These are phyloP conservation scores for Leccinum barrowsii DNA, from an alignment of 768 basidiomycete species.

Conservation along the genomic window DNA sequence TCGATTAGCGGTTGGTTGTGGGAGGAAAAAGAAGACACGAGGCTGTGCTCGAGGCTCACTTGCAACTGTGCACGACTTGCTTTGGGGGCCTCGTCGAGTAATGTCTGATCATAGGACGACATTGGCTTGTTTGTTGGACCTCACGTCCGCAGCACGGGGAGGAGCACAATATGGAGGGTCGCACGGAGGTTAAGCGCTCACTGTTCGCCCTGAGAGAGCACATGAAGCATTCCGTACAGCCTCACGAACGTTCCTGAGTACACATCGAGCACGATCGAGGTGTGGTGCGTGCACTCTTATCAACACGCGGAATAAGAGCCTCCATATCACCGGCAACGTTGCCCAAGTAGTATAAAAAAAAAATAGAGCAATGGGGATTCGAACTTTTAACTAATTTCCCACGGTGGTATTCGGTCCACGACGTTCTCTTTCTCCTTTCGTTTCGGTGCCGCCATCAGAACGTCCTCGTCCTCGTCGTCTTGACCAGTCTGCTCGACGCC, in stretches of 20 bases:
- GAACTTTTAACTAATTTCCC: conserved; percentile 8
- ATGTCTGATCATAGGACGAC: conserved; percentile 38
- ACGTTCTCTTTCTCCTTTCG: neutral
- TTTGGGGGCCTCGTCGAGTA: conserved; percentile 38
- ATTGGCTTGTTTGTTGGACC: conserved; percentile 7
- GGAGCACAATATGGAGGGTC: neutral
- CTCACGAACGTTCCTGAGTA: conserved; percentile 20
- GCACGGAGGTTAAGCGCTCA: conserved; percentile 20
- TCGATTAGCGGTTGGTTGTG: neutral
- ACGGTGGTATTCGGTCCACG: conserved; percentile 3
- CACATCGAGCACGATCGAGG: neutral
- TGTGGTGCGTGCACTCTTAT: neutral
- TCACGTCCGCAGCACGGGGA: neutral
- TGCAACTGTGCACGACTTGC: conserved; percentile 44
- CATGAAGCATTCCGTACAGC: conserved; percentile 23
- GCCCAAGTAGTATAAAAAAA: neutral
- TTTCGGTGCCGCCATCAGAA: neutral
- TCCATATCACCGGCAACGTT: neutral
- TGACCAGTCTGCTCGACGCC: neutral
- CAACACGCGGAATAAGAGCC: neutral
- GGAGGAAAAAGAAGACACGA: neutral
- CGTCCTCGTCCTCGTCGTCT: neutral
- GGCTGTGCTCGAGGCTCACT: conserved; percentile 32
- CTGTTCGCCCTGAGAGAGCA: neutral
- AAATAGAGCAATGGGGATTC: neutral